Base-by-base conservation (phyloP, 2,329 filamentous ascomycete genomes). In the Calonectria pseudoreteaudii region DNA sequence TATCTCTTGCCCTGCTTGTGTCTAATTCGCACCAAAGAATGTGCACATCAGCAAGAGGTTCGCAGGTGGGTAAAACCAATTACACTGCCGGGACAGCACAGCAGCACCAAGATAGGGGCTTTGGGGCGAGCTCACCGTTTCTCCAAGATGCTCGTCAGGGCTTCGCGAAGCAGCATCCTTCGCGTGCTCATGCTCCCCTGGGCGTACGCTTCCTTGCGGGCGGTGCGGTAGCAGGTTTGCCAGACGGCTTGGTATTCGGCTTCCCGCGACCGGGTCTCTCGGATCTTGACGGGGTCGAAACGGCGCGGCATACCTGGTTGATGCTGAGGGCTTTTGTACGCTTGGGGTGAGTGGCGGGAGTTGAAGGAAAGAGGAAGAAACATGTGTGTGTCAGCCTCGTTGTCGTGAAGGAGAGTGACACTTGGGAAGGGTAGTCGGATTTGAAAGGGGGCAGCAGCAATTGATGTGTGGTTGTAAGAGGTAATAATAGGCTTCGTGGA, bases 241-340 rank as follows among this genome's bases (percentile, higher is more conserved):
- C 79, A 81, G 49, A 81, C 65, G 11, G 79, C 75, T 11, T 81
- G 79, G 23, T 81, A 81, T 47, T 81, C 79, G 36, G 79, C 79
- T 0, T 77, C 78, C 2, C 76, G 77, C 30, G 71, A 71, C 20
- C 31, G 58, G 13, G 30, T 8, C 23, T 76, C 74, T 31, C 41
- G 1, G 36, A 73, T 68, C 8, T 68, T 72, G 31, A 30, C 34
- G 26, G 44, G 23, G 28, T 67, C 18, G 26, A 7, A 53, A 56
- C n/a, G 58, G 65, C 68, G 41, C 20, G 76, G 60, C 77, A 80
- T 79, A 38, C 18, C 9, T 34, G 18, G 26, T 4, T 64, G 60
- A 44, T 50, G 30, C 26, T 31, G 38, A 18, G 60, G 31, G 52
- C 18, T 47, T 44, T 28, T 2, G 20, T 47, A 13, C n/a, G 20